Evolutionary conservation across 805 yeast species (phyloP).

Genomic region (Suhomyces prunicola): DNA sequence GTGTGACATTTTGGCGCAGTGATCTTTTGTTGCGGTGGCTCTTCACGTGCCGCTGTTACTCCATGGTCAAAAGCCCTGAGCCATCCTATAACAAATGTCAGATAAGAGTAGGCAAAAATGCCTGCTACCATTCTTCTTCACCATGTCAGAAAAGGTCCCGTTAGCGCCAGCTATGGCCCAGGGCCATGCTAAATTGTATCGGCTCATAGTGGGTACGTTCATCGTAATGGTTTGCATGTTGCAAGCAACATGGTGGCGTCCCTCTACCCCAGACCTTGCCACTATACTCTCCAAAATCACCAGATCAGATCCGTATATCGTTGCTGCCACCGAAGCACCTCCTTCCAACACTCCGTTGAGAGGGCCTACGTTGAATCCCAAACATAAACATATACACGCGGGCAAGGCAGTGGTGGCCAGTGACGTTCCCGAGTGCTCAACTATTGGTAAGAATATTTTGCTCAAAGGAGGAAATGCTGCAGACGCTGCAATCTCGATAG

Average conservation of each 20-base stretch:
- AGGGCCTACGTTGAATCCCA: constrained; percentile 45
- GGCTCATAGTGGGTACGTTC: not conserved
- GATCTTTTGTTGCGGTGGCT: not conserved
- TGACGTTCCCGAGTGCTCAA: constrained; percentile 62
- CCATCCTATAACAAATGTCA: not conserved
- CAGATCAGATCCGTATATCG: not conserved
- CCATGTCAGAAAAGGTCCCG: not conserved
- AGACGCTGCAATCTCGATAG: constrained; percentile 87
- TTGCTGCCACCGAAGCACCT: not conserved
- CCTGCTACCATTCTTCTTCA: not conserved
- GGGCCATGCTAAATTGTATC: not conserved
- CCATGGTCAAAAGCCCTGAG: not conserved
- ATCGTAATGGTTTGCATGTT: not conserved
- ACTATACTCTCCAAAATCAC: not conserved
- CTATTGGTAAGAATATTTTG: constrained; percentile 57
- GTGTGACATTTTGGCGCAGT: not conserved
- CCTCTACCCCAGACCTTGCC: not conserved
- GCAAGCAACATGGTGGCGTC: not conserved
- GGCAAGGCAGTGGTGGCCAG: constrained; percentile 66
- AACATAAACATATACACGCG: constrained; percentile 29
- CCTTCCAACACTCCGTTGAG: constrained; percentile 13
- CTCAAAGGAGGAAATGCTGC: constrained; percentile 75
- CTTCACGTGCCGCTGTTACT: not conserved
- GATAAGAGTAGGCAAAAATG: not conserved
- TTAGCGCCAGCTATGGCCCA: not conserved